phyloP scores from a whole-genome alignment of 2,329 filamentous ascomycete genomes.

The Penicillium brasilianum region DNA sequence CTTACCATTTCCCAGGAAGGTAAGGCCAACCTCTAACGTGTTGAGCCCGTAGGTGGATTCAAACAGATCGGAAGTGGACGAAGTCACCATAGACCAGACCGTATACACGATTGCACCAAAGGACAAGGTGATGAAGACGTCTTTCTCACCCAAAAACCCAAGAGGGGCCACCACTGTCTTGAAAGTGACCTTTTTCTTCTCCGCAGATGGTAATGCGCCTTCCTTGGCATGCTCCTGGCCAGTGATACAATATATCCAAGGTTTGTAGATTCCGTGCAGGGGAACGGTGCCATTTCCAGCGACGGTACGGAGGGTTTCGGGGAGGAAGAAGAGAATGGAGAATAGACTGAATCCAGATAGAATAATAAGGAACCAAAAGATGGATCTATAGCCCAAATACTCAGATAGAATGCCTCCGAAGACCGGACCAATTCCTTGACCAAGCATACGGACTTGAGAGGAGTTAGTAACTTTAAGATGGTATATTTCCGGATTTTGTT shows the following conservation, averaged over 20 bases:
- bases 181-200: conserved; percentile 36
- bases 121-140: conserved; percentile 51
- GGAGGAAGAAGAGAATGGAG: conserved; percentile 50
- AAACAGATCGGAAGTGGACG: conserved; percentile 49
- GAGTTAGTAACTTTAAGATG: conserved; percentile 4
- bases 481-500: background rate
- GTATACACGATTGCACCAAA: conserved; percentile 54
- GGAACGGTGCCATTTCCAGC: conserved; percentile 52
- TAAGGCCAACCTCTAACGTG: conserved; percentile 47
- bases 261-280: conserved; percentile 48
- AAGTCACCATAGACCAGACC: conserved; percentile 57
- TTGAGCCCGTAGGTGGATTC: conserved; percentile 47
- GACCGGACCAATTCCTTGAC: conserved; percentile 53
- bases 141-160: conserved; percentile 51
- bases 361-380: conserved; percentile 51
- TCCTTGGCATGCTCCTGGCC: conserved; percentile 28
- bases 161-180: conserved; percentile 48
- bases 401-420: conserved; percentile 47
- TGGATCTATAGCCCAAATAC: conserved; percentile 46
- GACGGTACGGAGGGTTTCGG: conserved; percentile 53
- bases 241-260: conserved; percentile 42
- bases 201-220: conserved; percentile 14
- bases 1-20: conserved; percentile 48
- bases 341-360: conserved; percentile 44
- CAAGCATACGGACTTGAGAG: conserved; percentile 47